Base-by-base conservation (phyloP, 78 protist genomes). In the Dictyostelium purpureum region DNA sequence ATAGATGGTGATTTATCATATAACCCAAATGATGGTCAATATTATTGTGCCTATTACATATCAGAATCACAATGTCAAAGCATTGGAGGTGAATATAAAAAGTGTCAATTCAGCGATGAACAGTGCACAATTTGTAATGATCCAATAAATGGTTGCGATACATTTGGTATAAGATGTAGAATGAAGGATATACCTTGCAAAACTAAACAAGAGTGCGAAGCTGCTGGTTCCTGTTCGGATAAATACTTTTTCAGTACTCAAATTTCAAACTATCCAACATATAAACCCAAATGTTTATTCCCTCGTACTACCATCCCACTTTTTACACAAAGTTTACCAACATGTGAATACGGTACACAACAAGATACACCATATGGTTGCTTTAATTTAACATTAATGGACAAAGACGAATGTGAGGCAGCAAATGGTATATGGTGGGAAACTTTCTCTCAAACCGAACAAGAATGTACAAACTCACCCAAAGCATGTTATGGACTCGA, bases 291-390 rank as follows among this genome's bases (percentile, higher is more conserved):
- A 51, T 85, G 92, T 59, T 2, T 59, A 6, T 52, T 42, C 33
- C 67, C 67, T 5, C 38, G 81, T 19, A 42, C 4, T 16, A n/a
- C 51, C 0, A 45, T 7, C 21, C 2, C 57, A 6, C 6, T 24
- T 4, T 0, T 10, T 43, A 18, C 19, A 19, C 4, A 26, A 1
- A 6, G 67, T 21, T 31, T 26, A 33, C 92, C 92, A 38, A 63
- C 78, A 57, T 85, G 92, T 47, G 35, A 26, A 14, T 42, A 19
- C 24, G 40, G 24, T 2, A 6, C 3, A 4, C 35, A 54, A 33
- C 19, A 73, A 1, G 92, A 70, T 16, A 43, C 65, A 14, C 92
- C 92, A 21, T 21, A 33, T 16, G 92, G 92, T 35, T 85, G 92
- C 26, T 73, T 73, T 31, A 7, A 43, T 28, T 28, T 14, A 56